Evolutionary conservation across 1,284 basidiomycete species (phyloP), one percentile per base, ranked within the genome.

Genomic region (Ganoderma lucidum): DNA sequence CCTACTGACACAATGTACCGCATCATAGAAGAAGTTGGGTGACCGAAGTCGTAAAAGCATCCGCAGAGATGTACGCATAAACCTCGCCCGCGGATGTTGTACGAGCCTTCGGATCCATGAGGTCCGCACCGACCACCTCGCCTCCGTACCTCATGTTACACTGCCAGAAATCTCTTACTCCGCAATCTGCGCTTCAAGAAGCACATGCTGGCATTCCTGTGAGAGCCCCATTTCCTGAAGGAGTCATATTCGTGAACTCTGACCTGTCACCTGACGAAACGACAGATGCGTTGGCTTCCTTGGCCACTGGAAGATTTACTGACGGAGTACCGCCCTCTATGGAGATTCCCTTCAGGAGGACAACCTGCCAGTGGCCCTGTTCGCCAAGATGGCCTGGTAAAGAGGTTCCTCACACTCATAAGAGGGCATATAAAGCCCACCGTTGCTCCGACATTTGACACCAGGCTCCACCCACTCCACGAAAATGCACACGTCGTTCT

Each of bases 401-500:
- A 37, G 32, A 8, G 44, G 23, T 23, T 23, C 23, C 23, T 23
- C 23, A 15, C 17, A 48, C 28, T 17, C 45, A 30, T 30, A 6
- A 23, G 39, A 14, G 10, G 17, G 61, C 6, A 51, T 66, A 62
- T 67, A 63, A 62, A 58, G 44, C 30, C 39, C 23, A 62, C 53
- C 53, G 48, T 30, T 39, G 48, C 28, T 15, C 65, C 53, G 65
- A 59, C 65, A 53, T 55, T 44, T 62, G 65, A 56, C 17, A 62
- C 60, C 48, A 60, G 41, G 35, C 64, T 30, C 53, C 55, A 65
- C 23, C 32, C 62, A 28, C 51, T 42, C 37, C 62, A 32, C 53
- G 23, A 68, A 62, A 28, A 75, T 75, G 74, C 73, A 74, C 65
- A 35, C 70, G 2, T 62, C 70, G 23, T 72, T 75, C 71, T 39